Evolutionary conservation across 345 rosid species (phyloP), one percentile per base, ranked within the genome.

Genomic region (Salix caprea): DNA sequence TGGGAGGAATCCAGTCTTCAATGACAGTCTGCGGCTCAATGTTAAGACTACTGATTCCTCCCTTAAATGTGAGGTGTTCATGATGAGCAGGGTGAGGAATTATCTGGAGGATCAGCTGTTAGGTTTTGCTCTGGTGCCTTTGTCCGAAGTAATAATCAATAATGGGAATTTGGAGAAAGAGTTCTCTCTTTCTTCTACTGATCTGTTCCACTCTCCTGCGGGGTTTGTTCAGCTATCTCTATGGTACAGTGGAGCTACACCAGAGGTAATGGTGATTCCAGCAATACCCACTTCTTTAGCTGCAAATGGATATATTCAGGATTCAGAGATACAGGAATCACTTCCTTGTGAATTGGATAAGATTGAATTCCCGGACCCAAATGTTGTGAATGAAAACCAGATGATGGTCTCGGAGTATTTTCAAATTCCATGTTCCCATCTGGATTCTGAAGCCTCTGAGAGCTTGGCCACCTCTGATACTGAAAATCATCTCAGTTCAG

Each of bases 11-110:
- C 98, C 99, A 0, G 97, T 96, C 68, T 96, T 96, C 74, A 91
- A 94, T 52, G 95, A 96, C 52, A 86, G 77, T 70, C 83, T 96
- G n/a, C 80, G 70, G 74, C 89, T 94, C 54, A 87, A 90, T 66
- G 97, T 96, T 67, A 85, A 81, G 75, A 89, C 87, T 24, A 28
- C 91, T 34, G 97, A 94, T 15, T 79, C 88, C 79, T 94, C 93
- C 46, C 95, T 96, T 65, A 96, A 90, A 77, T 92, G 98, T 76
- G 99, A 96, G 88, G 77, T 96, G 78, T 96, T 86, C 84, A 96
- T 96, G 99, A 88, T 96, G 97, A 96, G 99, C 78, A 87, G 99
- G 86, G 99, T 94, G 83, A 94, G 76, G 89, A 96, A 96, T 77
- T 96, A 96, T 85, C 94, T 96, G 1, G 99, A 92, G 81, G 99